phyloP scores from a whole-genome alignment of 192 early-diverging fungal species.

The Rhizoclosmatium sp. region DNA sequence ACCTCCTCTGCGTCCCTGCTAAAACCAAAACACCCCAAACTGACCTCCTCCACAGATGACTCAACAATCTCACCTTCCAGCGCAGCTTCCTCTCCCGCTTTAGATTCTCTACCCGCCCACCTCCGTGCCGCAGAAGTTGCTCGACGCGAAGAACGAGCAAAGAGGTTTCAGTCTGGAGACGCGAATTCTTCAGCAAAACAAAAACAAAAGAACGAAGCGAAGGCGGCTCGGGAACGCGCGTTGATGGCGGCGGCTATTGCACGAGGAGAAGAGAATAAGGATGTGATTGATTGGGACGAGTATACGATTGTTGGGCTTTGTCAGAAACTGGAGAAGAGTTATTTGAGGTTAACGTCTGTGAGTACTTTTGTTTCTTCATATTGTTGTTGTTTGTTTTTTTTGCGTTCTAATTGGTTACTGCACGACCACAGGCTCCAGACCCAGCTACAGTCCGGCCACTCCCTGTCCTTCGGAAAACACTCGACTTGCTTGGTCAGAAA shows the following conservation, averaged over 20 bases:
- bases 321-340: conserved; percentile 86
- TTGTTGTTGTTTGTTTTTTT: neutral
- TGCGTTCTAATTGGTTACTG: too few relatives aligned
- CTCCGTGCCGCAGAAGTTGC: conserved; percentile 40
- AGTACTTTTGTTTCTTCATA: conserved; percentile 1
- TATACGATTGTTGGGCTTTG: conserved; percentile 91
- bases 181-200: conserved; percentile 24
- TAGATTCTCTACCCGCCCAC: conserved; percentile 41
- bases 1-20: neutral
- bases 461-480: conserved; percentile 74
- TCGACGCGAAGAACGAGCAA: conserved; percentile 42
- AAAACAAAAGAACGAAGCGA: conserved; percentile 6
- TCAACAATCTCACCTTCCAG: neutral
- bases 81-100: conserved; percentile 32
- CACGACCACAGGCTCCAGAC: conserved; percentile 75
- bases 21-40: conserved; percentile 24
- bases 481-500: conserved; percentile 77
- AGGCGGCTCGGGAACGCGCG: conserved; percentile 25
- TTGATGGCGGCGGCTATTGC: conserved; percentile 37
- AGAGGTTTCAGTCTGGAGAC: conserved; percentile 43
- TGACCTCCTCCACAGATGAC: neutral
- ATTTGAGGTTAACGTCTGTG: conserved; percentile 91
- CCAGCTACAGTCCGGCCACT: conserved; percentile 93
- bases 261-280: conserved; percentile 55
- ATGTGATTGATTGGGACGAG: conserved; percentile 81